Conservation (phyloP, 495 filamentous ascomycete genomes). For the Neurospora tetrasperma region DNA sequence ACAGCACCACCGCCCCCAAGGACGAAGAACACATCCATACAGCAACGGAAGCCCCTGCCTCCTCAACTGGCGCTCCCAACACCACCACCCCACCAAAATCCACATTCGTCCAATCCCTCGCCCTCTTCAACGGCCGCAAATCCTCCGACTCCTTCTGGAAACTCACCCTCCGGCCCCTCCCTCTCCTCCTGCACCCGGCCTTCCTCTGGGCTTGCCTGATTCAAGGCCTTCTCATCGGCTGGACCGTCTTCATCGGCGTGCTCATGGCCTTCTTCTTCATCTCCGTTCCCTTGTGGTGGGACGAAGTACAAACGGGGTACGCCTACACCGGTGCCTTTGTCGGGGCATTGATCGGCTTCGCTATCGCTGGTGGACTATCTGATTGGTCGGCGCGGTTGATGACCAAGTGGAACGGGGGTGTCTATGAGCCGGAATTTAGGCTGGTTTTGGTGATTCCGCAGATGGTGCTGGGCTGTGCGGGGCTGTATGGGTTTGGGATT, state of each 20-base stretch:
- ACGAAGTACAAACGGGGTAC: constrained; percentile 75
- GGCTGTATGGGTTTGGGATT: constrained; percentile 75
- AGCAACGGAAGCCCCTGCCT: not conserved
- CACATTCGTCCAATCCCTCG: constrained; percentile 45
- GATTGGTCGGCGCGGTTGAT: constrained; percentile 62
- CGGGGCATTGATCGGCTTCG: constrained; percentile 68
- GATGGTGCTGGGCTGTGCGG: constrained; percentile 64
- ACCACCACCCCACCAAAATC: constrained; percentile 26
- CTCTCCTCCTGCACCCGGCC: constrained; percentile 67
- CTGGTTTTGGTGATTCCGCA: constrained; percentile 74
- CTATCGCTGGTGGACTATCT: constrained; percentile 59
- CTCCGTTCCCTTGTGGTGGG: constrained; percentile 68
- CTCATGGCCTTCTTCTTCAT: constrained; percentile 76
- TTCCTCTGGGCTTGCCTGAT: constrained; percentile 86
- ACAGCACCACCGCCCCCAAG: not conserved
- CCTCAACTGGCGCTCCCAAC: not conserved
- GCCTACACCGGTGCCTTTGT: constrained; percentile 82
- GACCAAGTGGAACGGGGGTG: constrained; percentile 64
- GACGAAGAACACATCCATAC: constrained; percentile 1
- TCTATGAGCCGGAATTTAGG: constrained; percentile 88
- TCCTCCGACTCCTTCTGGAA: constrained; percentile 53
- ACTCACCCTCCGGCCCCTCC: constrained; percentile 51
- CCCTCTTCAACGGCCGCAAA: constrained; percentile 73
- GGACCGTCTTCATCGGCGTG: constrained; percentile 90
- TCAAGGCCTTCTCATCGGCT: constrained; percentile 85